Evolutionary conservation across 2,329 filamentous ascomycete species (phyloP).

Genomic region (Alternaria arbusti): DNA sequence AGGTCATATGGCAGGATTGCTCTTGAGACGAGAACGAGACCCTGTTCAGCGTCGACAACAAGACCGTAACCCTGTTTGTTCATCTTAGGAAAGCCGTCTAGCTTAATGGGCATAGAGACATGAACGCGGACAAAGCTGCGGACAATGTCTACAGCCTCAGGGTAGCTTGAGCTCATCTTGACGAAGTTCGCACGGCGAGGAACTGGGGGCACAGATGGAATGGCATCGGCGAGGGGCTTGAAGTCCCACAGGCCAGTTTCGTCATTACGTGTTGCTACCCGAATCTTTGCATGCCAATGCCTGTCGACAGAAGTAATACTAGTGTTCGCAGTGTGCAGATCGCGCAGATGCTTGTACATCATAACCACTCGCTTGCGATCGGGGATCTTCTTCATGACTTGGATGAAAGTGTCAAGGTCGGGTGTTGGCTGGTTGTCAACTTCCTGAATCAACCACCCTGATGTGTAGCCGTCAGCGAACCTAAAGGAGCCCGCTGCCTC

Average conservation of each 20-base stretch:
- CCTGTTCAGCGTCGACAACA: constrained; percentile 96
- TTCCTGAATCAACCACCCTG: constrained; percentile 91
- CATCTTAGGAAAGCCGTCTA: constrained; percentile 96
- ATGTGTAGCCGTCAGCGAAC: constrained; percentile 83
- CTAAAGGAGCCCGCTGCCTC: constrained; percentile 95
- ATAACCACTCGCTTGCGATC: constrained; percentile 84
- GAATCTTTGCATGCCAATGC: constrained; percentile 96
- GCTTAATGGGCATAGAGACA: constrained; percentile 91
- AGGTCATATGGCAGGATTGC: constrained; percentile 96
- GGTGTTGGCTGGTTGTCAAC: constrained; percentile 91
- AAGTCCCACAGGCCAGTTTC: constrained; percentile 94
- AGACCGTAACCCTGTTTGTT: constrained; percentile 94
- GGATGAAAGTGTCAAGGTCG: constrained; percentile 84
- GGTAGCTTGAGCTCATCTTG: constrained; percentile 84
- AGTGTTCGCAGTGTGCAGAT: constrained; percentile 93
- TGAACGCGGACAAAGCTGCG: constrained; percentile 93
- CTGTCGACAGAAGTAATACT: constrained; percentile 91
- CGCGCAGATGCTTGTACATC: constrained; percentile 92
- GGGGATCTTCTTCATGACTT: constrained; percentile 88
- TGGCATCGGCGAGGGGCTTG: constrained; percentile 77
- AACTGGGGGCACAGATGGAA: constrained; percentile 75
- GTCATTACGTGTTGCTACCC: constrained; percentile 89
- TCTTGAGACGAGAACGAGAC: constrained; percentile 89
- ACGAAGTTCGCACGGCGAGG: constrained; percentile 88
- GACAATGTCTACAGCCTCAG: constrained; percentile 90